Conservation (phyloP, 2,329 filamentous ascomycete species). For the Parafenestella ontariensis region DNA sequence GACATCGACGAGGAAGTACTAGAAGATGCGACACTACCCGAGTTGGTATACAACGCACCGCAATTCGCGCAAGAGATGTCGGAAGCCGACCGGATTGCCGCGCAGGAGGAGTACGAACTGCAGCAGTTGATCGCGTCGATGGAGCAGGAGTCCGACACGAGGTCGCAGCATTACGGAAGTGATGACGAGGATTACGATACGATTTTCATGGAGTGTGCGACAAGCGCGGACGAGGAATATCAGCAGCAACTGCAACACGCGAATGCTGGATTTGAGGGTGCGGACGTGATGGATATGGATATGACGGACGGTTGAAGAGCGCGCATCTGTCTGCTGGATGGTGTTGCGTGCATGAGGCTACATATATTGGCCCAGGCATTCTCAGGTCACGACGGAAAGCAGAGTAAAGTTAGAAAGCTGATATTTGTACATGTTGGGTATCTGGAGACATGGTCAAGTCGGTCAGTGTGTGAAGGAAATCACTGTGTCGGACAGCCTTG, state of each 20-base stretch:
- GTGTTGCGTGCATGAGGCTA: background rate
- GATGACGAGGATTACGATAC: conserved; percentile 68
- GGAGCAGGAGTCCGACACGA: conserved; percentile 39
- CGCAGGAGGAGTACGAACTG: conserved; percentile 54
- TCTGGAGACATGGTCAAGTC: conserved; percentile 18
- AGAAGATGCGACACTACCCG: conserved; percentile 17
- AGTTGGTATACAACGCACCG: conserved; percentile 3
- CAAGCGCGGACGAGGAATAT: conserved; percentile 54
- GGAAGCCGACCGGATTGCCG: conserved; percentile 49
- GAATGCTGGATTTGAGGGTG: conserved; percentile 13
- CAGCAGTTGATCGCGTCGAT: conserved; percentile 55
- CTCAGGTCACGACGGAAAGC: background rate
- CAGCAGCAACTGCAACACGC: conserved; percentile 27
- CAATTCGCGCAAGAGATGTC: conserved; percentile 34
- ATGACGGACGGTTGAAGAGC: conserved; percentile 31
- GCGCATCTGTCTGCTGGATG: background rate
- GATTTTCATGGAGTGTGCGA: conserved; percentile 68
- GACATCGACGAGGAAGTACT: conserved; percentile 32
- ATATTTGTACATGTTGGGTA: conserved; percentile 31
- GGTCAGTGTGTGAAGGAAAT: conserved; percentile 15
- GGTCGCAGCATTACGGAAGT: conserved; percentile 52
- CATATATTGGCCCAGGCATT: background rate
- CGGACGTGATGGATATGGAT: conserved; percentile 49
- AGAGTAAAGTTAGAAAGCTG: background rate
- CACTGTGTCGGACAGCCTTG: conserved; percentile 69